Evolutionary conservation across 139 green algal species (phyloP).

Genomic region (Bryopsis sp.): DNA sequence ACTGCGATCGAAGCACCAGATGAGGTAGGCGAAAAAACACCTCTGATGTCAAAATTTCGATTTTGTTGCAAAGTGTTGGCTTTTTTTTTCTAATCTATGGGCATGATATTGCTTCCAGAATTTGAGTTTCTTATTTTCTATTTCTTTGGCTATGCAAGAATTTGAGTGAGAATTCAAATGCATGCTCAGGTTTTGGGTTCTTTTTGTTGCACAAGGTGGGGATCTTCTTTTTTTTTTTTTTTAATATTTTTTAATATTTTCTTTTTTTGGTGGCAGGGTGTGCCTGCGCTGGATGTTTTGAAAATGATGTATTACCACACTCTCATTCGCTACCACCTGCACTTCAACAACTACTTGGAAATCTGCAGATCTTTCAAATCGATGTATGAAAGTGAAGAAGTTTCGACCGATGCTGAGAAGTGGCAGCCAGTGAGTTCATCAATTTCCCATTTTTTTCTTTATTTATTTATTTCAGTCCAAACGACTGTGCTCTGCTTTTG

Average conservation of each 20-base stretch:
- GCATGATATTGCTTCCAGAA: no score
- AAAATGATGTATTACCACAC: conserved; percentile 92
- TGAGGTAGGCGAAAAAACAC: conserved; percentile 34
- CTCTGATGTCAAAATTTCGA: no score
- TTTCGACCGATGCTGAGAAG: conserved; percentile 34
- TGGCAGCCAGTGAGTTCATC: conserved; percentile 52
- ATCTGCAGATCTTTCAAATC: conserved; percentile 63
- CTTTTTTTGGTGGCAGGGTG: conserved; percentile 41
- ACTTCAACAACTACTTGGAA: conserved; percentile 88
- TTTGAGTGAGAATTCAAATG: no score
- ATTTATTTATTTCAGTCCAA: no score
- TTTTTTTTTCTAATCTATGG: no score
- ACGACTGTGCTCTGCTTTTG: no score
- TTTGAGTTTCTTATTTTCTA: no score
- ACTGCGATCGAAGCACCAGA: conserved; percentile 80
- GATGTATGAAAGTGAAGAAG: conserved; percentile 42
- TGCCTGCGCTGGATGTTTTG: conserved; percentile 75
- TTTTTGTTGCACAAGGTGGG: not conserved
- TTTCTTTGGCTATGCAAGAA: no score
- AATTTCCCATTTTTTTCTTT: no score
- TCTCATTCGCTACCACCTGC: conserved; percentile 79
- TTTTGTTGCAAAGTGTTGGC: not conserved
- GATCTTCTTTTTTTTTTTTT: not conserved
- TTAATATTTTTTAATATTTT: not conserved
- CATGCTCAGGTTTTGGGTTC: no score